Conservation (phyloP, 164 flowering plant species). For the Stephania japonica region DNA sequence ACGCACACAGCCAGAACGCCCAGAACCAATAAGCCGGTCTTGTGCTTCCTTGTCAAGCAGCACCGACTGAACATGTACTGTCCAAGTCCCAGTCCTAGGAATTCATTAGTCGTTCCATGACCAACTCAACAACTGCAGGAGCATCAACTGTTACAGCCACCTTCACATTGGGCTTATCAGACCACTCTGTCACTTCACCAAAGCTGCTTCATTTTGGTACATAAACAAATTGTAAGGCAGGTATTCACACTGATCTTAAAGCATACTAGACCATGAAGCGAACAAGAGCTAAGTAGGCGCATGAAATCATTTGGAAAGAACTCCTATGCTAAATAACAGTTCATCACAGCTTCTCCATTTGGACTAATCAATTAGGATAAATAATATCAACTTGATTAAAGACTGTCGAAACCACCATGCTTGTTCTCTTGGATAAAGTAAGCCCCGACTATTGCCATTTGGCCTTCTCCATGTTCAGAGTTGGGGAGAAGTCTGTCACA, state of each 20-base stretch:
- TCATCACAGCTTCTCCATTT: too few relatives aligned
- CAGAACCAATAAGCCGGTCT: background rate
- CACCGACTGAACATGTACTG: background rate
- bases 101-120: conserved; percentile 80
- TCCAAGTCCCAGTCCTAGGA: conserved; percentile 16
- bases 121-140: conserved; percentile 49
- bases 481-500: too few relatives aligned
- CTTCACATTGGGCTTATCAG: conserved; percentile 68
- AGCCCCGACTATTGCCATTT: too few relatives aligned
- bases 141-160: conserved; percentile 94
- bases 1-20: background rate
- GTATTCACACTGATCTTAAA: background rate
- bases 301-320: too few relatives aligned
- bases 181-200: conserved; percentile 70
- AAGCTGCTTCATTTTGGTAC: conserved; percentile 36
- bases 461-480: too few relatives aligned
- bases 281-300: too few relatives aligned
- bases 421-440: too few relatives aligned
- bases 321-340: too few relatives aligned
- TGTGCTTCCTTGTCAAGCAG: background rate
- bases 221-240: background rate
- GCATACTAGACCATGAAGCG: background rate
- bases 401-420: too few relatives aligned
- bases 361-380: too few relatives aligned
- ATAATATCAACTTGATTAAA: too few relatives aligned